Base-by-base conservation (phyloP, 805 yeast genomes). In the Wickerhamiella azymoides region DNA sequence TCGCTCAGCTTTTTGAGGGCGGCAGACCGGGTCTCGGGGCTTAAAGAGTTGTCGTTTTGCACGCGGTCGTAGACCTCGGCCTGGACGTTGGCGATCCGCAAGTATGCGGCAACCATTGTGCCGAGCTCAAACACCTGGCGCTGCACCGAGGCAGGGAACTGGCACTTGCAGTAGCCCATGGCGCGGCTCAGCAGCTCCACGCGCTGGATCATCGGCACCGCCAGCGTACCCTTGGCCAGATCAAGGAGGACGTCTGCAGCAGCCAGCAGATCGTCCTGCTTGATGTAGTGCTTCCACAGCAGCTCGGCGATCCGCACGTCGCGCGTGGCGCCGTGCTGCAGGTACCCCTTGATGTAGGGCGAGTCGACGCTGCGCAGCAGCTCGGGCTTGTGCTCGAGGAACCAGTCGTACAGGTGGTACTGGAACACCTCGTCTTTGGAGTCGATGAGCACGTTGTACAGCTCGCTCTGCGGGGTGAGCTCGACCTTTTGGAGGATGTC, bases 351-450 rank as follows among this genome's bases (percentile, higher is more conserved):
- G 33, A 92, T 76, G 56, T 69, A 89, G 10, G 88, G 83, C 0
- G 96, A 84, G 45, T 84, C 82, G 47, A 89, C 72, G 40, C 80
- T 84, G 49, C 89, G 68, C 38, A 92, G 66, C 50, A 83, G 75
- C 47, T 81, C 92, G 50, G 84, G 79, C 25, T 77, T 73, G 3
- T 83, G 84, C 38, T 70, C 64, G 28, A 85, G 79, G 54, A 85
- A 79, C 96, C 97, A 92, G 60, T 84, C 89, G 62, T 92, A 92
- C 52, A 92, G 74, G 52, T 84, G 83, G 63, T 79, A 85, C 52
- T 92, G 98, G 71, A 92, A 92, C n/a, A 77, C 61, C 56, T 80
- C 83, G 59, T 92, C 97, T 39, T 74, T 70, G 45, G 79, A 79
- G 14, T 74, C 73, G 55, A 86, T 77, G 47, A 92, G 84, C 14